Evolutionary conservation across 2,329 filamentous ascomycete species (phyloP).

Genomic region (Ophiostoma sp.): DNA sequence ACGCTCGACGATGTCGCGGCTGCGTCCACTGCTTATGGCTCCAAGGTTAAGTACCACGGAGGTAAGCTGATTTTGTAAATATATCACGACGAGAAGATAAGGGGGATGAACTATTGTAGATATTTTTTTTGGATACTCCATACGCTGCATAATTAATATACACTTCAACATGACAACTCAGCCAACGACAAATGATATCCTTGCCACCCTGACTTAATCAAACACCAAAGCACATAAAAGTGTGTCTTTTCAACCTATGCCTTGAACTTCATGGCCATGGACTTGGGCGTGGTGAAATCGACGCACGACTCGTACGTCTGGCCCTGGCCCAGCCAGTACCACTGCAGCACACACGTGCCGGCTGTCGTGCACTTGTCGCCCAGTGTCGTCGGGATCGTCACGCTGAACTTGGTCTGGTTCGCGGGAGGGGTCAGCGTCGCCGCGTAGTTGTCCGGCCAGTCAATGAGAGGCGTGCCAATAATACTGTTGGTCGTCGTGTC

Average conservation of each 20-base stretch:
- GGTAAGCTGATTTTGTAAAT: conserved; percentile 48
- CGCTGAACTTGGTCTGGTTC: conserved; percentile 37
- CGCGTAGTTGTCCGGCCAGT: conserved; percentile 36
- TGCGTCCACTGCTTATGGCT: conserved; percentile 35
- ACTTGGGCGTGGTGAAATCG: conserved; percentile 47
- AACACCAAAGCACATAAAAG: background rate
- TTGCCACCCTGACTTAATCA: background rate
- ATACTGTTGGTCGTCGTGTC: conserved; percentile 48
- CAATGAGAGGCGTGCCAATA: conserved; percentile 45
- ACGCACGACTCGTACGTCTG: conserved; percentile 66
- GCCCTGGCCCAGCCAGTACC: conserved; percentile 59
- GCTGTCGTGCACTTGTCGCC: conserved; percentile 33
- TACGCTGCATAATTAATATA: background rate
- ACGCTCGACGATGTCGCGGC: conserved; percentile 33
- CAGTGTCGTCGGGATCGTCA: conserved; percentile 37
- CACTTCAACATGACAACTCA: background rate
- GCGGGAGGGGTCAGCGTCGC: conserved; percentile 33
- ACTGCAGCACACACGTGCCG: conserved; percentile 50
- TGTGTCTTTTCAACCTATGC: background rate
- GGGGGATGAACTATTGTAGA: background rate
- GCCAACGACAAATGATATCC: background rate
- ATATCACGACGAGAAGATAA: background rate
- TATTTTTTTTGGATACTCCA: conserved; percentile 9
- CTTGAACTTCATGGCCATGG: background rate
- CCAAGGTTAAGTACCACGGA: conserved; percentile 51